Conservation (phyloP, 768 basidiomycete species). For the Paxillus rubicundulus region DNA sequence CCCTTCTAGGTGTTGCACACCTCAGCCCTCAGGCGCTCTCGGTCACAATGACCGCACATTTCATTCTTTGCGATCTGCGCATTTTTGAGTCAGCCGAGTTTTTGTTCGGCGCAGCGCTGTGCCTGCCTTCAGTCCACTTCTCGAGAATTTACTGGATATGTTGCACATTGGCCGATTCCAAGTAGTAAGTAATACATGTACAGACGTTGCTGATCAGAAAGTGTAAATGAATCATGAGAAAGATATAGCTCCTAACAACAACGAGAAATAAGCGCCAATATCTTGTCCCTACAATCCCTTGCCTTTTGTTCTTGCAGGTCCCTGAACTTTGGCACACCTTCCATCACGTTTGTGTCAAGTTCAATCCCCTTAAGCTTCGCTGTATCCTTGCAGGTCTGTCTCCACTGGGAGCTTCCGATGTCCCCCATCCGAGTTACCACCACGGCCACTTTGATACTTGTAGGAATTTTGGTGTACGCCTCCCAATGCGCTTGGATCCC, state of each 20-base stretch:
- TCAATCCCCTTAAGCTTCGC: conserved; percentile 3
- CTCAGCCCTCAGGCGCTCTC: too few species aligned
- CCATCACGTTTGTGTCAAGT: conserved; percentile 14
- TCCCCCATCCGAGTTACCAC: conserved; percentile 17
- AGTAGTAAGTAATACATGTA: too few species aligned
- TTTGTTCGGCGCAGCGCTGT: too few species aligned
- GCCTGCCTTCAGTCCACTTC: too few species aligned
- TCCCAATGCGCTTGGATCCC: conserved; percentile 14
- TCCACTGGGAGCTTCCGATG: conserved; percentile 14
- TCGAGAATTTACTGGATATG: too few species aligned
- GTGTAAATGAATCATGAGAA: too few species aligned
- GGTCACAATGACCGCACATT: neutral
- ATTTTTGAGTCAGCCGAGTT: neutral
- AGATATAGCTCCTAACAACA: neutral
- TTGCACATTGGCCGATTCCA: too few species aligned
- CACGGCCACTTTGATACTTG: conserved; percentile 11
- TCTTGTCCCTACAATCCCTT: conserved; percentile 18
- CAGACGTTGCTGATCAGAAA: too few species aligned
- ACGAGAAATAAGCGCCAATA: conserved; percentile 19
- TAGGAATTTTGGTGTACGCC: conserved; percentile 16
- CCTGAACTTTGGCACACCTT: conserved; percentile 17
- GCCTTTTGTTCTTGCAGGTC: conserved; percentile 10
- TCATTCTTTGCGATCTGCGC: neutral
- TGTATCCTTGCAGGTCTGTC: conserved; percentile 4
- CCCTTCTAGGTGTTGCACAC: too few species aligned